A percentile compares a stretch with the other conserved stretches of the same genome.
Evolutionary conservation across 768 basidiomycete species (phyloP).

Genomic region (Galerina marginata): DNA sequence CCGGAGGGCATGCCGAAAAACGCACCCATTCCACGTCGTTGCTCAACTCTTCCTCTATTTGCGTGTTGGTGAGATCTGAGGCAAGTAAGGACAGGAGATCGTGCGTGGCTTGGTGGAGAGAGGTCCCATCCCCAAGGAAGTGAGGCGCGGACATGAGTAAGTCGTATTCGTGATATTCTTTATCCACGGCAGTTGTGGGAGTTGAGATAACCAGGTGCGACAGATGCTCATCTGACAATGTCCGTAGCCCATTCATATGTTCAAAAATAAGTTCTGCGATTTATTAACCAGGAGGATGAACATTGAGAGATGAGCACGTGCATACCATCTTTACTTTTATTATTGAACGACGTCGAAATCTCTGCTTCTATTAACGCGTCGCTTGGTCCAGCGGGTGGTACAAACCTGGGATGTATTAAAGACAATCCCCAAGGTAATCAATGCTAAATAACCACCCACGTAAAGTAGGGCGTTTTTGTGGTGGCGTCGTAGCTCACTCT

Average conservation of each 20-base stretch:
- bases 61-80: neutral
- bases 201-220: conserved; percentile 1
- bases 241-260: conserved; percentile 9
- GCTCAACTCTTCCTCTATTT: neutral
- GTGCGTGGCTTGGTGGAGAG: conserved; percentile 7
- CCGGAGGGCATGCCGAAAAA: neutral
- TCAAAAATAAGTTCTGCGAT: conserved; percentile 4
- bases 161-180: neutral
- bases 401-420: neutral
- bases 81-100: conserved; percentile 1
- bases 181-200: neutral
- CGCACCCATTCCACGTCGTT: conserved; percentile 1
- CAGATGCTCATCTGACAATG: neutral
- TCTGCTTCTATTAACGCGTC: neutral
- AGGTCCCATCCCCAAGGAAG: conserved; percentile 12
- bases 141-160: conserved; percentile 13
- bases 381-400: neutral
- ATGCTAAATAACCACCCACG: neutral
- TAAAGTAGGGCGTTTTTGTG: conserved; percentile 52
- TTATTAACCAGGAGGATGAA: neutral
- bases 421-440: neutral
- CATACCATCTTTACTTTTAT: conserved; percentile 1
- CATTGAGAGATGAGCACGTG: conserved; percentile 15
- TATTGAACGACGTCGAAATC: neutral
- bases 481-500: conserved; percentile 42